Evolutionary conservation across 768 basidiomycete species (phyloP).

Genomic region (Termitomyces bulborhizus): DNA sequence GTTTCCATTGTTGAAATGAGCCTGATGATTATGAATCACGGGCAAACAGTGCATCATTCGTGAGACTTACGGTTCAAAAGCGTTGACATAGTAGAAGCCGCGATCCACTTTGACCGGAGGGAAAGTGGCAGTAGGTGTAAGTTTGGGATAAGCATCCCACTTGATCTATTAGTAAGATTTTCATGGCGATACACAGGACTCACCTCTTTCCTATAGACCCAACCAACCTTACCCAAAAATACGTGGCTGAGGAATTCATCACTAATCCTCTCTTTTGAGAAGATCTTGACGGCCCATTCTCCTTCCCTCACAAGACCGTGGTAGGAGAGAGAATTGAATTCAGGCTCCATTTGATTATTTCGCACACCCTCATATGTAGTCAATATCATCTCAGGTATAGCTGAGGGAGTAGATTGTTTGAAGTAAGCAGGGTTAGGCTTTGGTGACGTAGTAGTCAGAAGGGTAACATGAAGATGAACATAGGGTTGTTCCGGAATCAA

Average conservation of each 20-base stretch:
- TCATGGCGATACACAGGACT: not conserved
- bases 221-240: conserved; percentile 65
- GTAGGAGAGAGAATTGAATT: conserved; percentile 86
- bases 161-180: conserved; percentile 17
- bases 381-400: conserved; percentile 59
- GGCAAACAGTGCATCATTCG: not conserved
- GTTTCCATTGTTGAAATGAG: conserved; percentile 95
- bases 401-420: conserved; percentile 35
- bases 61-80: conserved; percentile 76
- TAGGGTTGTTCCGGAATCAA: conserved; percentile 70
- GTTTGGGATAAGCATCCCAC: conserved; percentile 79
- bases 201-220: conserved; percentile 80
- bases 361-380: conserved; percentile 64
- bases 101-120: conserved; percentile 73
- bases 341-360: conserved; percentile 52
- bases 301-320: conserved; percentile 51
- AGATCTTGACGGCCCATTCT: conserved; percentile 84
- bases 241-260: conserved; percentile 65
- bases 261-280: conserved; percentile 57
- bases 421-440: conserved; percentile 65
- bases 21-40: conserved; percentile 26
- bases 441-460: conserved; percentile 72
- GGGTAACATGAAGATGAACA: conserved; percentile 82
- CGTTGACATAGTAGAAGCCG: conserved; percentile 87
- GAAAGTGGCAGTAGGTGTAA: conserved; percentile 60